Conservation (phyloP, 352 stramenopile species). For the Phytophthora cajani region DNA sequence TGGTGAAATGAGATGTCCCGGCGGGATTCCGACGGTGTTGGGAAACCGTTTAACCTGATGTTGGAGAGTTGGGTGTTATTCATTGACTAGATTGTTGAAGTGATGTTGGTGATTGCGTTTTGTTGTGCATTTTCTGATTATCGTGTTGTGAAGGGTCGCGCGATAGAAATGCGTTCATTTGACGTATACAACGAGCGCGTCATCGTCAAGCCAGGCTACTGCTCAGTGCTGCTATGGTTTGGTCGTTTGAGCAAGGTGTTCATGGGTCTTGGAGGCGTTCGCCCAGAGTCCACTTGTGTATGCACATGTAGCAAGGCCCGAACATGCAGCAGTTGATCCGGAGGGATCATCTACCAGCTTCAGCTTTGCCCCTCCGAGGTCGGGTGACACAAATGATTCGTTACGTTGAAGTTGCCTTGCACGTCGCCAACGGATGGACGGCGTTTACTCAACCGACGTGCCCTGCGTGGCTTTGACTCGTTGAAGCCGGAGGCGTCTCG, state of each 20-base stretch:
- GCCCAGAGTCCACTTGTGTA: neutral
- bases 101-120: neutral
- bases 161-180: constrained; percentile 7
- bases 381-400: neutral
- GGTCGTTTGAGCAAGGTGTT: neutral
- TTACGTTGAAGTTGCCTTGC: constrained; percentile 3
- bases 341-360: constrained; percentile 1
- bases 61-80: neutral
- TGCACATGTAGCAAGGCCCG: neutral
- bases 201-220: neutral
- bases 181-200: constrained; percentile 3
- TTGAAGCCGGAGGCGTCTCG: neutral
- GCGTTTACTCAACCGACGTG: constrained; percentile 7
- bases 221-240: neutral
- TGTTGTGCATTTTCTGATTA: neutral
- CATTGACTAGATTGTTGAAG: neutral
- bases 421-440: neutral
- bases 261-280: neutral
- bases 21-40: neutral
- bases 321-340: neutral
- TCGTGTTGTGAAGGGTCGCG: neutral
- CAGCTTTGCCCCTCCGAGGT: neutral
- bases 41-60: neutral
- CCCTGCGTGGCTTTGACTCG: neutral
- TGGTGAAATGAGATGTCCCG: neutral